Evolutionary conservation across 2,329 filamentous ascomycete species (phyloP), one percentile per base, ranked within the genome.

Genomic region (Rhynchosporium agropyri): DNA sequence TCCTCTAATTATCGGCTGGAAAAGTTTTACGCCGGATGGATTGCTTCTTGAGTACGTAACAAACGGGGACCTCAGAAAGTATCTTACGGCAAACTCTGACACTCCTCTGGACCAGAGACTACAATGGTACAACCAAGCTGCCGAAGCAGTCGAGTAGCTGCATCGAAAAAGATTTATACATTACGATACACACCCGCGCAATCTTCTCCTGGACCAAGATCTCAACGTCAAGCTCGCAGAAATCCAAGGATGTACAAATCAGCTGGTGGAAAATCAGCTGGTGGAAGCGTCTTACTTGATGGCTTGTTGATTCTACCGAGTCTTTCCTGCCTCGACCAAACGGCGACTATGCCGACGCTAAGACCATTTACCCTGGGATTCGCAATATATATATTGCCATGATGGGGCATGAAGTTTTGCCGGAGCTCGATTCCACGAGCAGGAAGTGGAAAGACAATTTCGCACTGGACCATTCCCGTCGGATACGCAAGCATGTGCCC

Each of bases 301-400:
- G 60, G 63, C 9, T 38, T 40, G 29, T 57, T 62, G 68, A 72
- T 59, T 67, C 67, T 38, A 61, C 50, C 12, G 65, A 71, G 43
- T 68, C 64, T 8, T 72, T 58, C 15, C 68, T 69, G 64, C 68
- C 68, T 42, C 68, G 69, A 45, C 13, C 29, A 15, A 54, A 67
- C 58, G 53, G 49, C 15, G 60, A 69, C 10, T 46, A 63, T 46
- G 63, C 67, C 12, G 63, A 68, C 55, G 13, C 28, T 2, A 68
- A 65, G 67, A 72, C 56, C 65, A 71, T 33, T 73, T 48, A 67
- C 71, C 45, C 59, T 72, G 13, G 67, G 70, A 9, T 67, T 69
- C 10, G 54, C 66, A 36, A 36, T 3, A 67, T 73, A 10, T 72
- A 70, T 56, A 54, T 64, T 40, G 72, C 70, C 20, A 66, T 71